phyloP scores from a whole-genome alignment of 345 rosid species.

The Alliaria petiolata region DNA sequence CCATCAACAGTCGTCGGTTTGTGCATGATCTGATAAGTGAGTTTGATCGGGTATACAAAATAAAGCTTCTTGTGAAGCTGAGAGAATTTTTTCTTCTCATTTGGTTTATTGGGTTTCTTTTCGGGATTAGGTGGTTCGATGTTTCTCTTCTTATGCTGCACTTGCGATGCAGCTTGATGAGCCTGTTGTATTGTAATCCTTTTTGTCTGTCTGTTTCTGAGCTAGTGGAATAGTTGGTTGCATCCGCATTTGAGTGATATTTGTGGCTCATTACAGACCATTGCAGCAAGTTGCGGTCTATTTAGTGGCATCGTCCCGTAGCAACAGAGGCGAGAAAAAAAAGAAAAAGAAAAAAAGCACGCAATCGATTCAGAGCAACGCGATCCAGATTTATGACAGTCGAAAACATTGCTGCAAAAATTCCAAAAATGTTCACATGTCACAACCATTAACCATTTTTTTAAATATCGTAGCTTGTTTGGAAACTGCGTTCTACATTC shows the following conservation, averaged over 20 bases:
- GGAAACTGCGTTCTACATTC: background rate
- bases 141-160: too few species aligned
- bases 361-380: background rate
- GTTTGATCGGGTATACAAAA: background rate
- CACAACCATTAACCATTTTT: background rate
- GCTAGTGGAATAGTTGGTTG: too few species aligned
- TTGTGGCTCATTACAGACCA: background rate
- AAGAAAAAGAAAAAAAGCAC: too few species aligned
- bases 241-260: background rate
- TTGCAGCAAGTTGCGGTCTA: background rate
- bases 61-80: constrained; percentile 21
- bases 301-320: background rate
- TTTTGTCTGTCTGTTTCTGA: background rate
- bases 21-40: constrained; percentile 18
- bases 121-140: too few species aligned
- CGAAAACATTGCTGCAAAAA: background rate
- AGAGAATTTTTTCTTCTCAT: background rate
- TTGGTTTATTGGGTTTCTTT: constrained; percentile 33
- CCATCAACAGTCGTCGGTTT: constrained; percentile 54
- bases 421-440: background rate
- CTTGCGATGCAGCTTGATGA: background rate
- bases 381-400: background rate
- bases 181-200: background rate
- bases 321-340: too few species aligned
- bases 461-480: background rate